These are phyloP conservation scores for Wickerhamiella qilinensis DNA, from an alignment of 805 yeast species.

Conservation along the genomic window DNA sequence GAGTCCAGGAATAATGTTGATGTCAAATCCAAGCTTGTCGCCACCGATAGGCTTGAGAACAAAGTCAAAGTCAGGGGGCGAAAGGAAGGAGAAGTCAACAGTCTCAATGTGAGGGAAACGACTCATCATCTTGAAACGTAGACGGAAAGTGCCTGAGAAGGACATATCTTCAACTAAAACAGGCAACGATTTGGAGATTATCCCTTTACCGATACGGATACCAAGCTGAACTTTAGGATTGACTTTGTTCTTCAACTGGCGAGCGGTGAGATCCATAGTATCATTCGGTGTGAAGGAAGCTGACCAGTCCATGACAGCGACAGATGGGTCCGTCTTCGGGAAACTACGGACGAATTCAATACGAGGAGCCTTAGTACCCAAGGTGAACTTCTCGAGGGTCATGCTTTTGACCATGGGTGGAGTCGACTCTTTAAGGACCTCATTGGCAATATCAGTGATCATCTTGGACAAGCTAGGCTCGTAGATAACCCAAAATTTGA, in stretches of 20 bases:
- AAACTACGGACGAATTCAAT: conserved; percentile 79
- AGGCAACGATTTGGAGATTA: conserved; percentile 48
- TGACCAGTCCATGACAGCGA: conserved; percentile 97
- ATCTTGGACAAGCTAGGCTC: conserved; percentile 83
- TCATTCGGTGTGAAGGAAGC: conserved; percentile 88
- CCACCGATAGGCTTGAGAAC: conserved; percentile 67
- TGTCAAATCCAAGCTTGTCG: conserved; percentile 70
- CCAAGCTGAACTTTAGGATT: conserved; percentile 70
- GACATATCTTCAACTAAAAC: conserved; percentile 67
- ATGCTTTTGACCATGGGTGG: conserved; percentile 74
- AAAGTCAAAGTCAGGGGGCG: conserved; percentile 82
- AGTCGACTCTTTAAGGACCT: conserved; percentile 60
- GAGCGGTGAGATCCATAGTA: conserved; percentile 63
- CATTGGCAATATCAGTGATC: conserved; percentile 74
- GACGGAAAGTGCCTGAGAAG: conserved; percentile 56
- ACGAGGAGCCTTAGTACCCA: conserved; percentile 93
- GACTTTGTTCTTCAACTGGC: conserved; percentile 70
- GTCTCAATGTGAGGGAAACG: conserved; percentile 90
- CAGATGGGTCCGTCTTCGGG: conserved; percentile 77
- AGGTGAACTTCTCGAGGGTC: conserved; percentile 77
- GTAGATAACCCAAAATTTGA: conserved; percentile 78
- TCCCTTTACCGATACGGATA: conserved; percentile 62
- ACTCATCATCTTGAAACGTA: conserved; percentile 77
- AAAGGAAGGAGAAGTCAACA: conserved; percentile 66
- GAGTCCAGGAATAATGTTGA: conserved; percentile 71